A percentile compares a stretch with the other conserved stretches of the same genome.
Conservation (phyloP, 257 asterid genomes). For the Verbena officinalis region DNA sequence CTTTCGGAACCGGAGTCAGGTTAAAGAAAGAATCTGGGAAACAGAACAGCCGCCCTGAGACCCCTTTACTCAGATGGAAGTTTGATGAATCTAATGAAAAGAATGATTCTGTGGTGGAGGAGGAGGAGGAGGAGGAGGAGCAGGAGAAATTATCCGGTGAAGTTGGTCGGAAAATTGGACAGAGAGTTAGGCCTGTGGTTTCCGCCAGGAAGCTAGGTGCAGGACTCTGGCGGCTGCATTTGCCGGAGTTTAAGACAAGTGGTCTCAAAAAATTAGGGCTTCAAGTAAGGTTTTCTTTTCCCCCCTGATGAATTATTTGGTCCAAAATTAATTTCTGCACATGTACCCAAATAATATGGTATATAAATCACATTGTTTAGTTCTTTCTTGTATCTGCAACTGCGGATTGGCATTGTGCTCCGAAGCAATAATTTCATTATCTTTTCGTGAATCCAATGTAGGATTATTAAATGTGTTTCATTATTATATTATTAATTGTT, state of each 20-base stretch:
- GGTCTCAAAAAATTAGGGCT: conserved; percentile 40
- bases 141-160: conserved; percentile 38
- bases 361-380: too few relatives aligned
- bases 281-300: conserved; percentile 32
- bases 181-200: conserved; percentile 36
- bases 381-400: too few relatives aligned
- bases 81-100: conserved; percentile 38
- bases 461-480: too few relatives aligned
- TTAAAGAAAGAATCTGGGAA: conserved; percentile 41
- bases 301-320: too few relatives aligned
- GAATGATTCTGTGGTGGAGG: conserved; percentile 33
- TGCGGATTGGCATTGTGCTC: too few relatives aligned
- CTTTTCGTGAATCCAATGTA: too few relatives aligned
- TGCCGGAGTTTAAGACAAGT: conserved; percentile 39
- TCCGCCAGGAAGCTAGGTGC: conserved; percentile 66
- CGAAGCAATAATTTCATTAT: too few relatives aligned
- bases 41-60: conserved; percentile 53
- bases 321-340: not conserved
- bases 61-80: conserved; percentile 63
- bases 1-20: conserved; percentile 39
- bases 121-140: conserved; percentile 44
- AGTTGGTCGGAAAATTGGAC: conserved; percentile 32
- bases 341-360: too few relatives aligned
- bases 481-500: too few relatives aligned
- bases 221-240: conserved; percentile 56